A percentile compares a stretch with the other conserved stretches of the same genome.
Conservation (phyloP, 129 eudicot species). For the Flaveria robusta region DNA sequence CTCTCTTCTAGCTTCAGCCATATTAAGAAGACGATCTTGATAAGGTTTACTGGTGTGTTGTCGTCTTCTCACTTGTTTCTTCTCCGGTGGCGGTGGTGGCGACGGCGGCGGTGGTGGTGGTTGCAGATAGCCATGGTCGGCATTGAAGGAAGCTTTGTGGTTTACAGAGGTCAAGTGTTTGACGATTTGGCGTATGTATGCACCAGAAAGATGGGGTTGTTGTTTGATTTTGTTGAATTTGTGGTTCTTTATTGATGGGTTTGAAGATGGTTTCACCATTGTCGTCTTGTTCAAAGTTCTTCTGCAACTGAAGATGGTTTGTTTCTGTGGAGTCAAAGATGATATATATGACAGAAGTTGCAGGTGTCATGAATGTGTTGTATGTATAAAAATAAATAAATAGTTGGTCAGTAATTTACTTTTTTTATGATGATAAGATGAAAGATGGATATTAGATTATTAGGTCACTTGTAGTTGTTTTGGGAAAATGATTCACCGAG, state of each 20-base stretch:
- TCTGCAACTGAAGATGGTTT: conserved; percentile 16
- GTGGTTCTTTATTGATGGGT: conserved; percentile 34
- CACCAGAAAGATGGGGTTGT: conserved; percentile 72
- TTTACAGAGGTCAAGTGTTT: conserved; percentile 64
- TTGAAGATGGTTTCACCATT: conserved; percentile 22
- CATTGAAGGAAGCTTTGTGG: conserved; percentile 41
- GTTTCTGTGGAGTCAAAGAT: conserved; percentile 40
- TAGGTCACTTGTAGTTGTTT: too few species aligned
- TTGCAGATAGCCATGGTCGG: conserved; percentile 17
- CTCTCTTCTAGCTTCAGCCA: conserved; percentile 84
- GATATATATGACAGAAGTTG: conserved; percentile 40
- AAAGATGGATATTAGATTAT: too few species aligned
- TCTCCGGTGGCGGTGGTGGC: conserved; percentile 35
- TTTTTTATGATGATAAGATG: background rate
- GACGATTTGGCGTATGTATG: conserved; percentile 75
- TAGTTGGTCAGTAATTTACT: conserved; percentile 46
- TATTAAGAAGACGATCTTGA: conserved; percentile 68
- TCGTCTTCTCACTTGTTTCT: conserved; percentile 76
- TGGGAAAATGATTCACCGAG: too few species aligned
- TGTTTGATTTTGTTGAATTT: conserved; percentile 40
- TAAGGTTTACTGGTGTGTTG: conserved; percentile 67
- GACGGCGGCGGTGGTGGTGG: conserved; percentile 20
- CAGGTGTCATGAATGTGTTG: conserved; percentile 56
- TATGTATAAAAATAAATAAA: conserved; percentile 39
- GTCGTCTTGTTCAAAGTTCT: too few species aligned